A percentile compares a stretch with the other conserved stretches of the same genome.
Conservation (phyloP, 106 monocot genomes). For the Phalaenopsis aphrodite region DNA sequence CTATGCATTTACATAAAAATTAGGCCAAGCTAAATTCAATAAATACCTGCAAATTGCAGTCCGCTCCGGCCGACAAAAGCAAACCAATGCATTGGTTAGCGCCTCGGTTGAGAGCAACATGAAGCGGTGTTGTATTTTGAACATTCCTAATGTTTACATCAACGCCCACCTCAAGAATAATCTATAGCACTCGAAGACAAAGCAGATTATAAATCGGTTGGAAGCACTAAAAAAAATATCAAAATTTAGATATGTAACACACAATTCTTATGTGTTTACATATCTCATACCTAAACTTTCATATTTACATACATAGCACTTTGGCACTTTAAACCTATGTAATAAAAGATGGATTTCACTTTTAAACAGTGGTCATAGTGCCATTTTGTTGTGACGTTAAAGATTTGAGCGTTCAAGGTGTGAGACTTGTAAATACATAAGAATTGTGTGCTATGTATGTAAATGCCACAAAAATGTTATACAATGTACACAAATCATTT, state of each 20-base stretch:
- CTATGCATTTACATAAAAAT: neutral
- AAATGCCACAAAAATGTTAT: neutral
- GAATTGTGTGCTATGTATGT: no score
- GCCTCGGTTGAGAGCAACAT: slow-evolving; percentile 92
- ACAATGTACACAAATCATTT: neutral
- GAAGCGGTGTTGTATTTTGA: slow-evolving; percentile 88
- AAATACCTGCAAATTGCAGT: slow-evolving; percentile 94
- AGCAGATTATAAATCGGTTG: neutral
- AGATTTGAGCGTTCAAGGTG: no score
- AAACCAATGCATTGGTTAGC: slow-evolving; percentile 87
- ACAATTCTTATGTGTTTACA: no score
- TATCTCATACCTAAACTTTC: no score
- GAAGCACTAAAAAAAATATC: neutral
- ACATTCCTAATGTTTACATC: slow-evolving; percentile 87
- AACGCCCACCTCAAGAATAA: slow-evolving; percentile 89
- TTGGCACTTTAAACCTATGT: no score
- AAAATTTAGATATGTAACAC: no score
- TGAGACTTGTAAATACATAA: no score
- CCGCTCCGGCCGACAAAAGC: slow-evolving; percentile 87
- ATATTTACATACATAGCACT: no score
- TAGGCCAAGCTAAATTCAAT: neutral
- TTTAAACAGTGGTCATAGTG: no score
- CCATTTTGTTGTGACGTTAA: no score
- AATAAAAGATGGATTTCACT: no score
- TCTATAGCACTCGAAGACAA: slow-evolving; percentile 28